phyloP scores from a whole-genome alignment of 768 basidiomycete species.

The Mycena pura region DNA sequence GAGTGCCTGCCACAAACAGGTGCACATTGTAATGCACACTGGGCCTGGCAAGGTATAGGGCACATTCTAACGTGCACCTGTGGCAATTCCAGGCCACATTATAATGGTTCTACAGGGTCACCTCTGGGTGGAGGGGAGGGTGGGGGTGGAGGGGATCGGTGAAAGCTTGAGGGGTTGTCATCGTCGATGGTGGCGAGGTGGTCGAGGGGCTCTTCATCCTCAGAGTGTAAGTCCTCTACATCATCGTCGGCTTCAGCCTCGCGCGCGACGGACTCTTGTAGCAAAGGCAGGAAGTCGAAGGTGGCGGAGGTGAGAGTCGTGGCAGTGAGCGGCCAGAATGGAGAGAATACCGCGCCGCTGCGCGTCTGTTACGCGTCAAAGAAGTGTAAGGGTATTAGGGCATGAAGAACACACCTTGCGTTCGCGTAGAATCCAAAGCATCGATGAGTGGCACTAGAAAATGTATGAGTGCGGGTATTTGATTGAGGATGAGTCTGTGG shows the following conservation, averaged over 20 bases:
- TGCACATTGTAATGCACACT: too few relatives aligned
- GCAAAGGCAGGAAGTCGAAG: background rate
- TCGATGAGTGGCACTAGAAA: background rate
- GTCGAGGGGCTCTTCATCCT: background rate
- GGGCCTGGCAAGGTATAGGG: too few relatives aligned
- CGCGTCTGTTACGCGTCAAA: too few relatives aligned
- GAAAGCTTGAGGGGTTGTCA: background rate
- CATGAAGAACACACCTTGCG: background rate
- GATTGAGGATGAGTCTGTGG: background rate
- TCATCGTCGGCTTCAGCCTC: background rate
- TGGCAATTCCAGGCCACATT: too few relatives aligned
- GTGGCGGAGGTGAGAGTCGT: background rate
- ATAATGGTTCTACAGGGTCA: too few relatives aligned
- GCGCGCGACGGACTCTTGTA: background rate
- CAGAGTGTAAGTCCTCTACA: background rate
- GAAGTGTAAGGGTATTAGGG: too few relatives aligned
- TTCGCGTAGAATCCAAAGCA: constrained; percentile 1
- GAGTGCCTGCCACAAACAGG: too few relatives aligned
- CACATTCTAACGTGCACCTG: too few relatives aligned
- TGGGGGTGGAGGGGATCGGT: background rate
- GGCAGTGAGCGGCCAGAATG: background rate
- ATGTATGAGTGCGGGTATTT: too few relatives aligned
- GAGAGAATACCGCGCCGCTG: background rate
- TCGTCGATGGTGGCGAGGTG: background rate
- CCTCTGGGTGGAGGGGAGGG: too few relatives aligned